phyloP scores from a whole-genome alignment of 177 flowering plant species.

The Vitis hybrid region DNA sequence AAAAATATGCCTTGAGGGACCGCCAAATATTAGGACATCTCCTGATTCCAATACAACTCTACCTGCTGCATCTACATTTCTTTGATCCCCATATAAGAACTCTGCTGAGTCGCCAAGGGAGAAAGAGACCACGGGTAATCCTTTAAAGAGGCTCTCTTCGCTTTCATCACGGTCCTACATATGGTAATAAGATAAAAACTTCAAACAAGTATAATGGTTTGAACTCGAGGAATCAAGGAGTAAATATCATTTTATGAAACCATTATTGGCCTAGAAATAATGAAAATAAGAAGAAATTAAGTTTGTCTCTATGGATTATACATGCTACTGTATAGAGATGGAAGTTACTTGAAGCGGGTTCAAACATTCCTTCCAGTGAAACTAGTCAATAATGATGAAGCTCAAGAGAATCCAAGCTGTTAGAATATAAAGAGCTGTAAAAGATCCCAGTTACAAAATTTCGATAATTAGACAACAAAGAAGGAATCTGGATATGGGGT shows the following conservation, averaged over 20 bases:
- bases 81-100: conserved; percentile 59
- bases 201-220: neutral
- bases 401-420: too few species aligned
- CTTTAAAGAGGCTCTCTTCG: conserved; percentile 35
- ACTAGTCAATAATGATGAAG: too few species aligned
- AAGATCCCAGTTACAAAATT: too few species aligned
- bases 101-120: conserved; percentile 75
- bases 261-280: too few species aligned
- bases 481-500: too few species aligned
- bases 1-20: conserved; percentile 55
- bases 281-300: too few species aligned
- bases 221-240: neutral
- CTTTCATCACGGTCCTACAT: conserved; percentile 63
- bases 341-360: too few species aligned
- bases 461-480: too few species aligned
- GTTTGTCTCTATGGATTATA: too few species aligned
- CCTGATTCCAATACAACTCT: conserved; percentile 63
- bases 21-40: conserved; percentile 84
- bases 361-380: too few species aligned
- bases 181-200: neutral
- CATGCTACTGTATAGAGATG: too few species aligned
- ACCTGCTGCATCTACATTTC: conserved; percentile 46
- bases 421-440: too few species aligned
- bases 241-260: neutral
- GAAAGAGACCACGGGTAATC: conserved; percentile 74